phyloP scores from a whole-genome alignment of 2,329 filamentous ascomycete species.

The Clonostachys solani region DNA sequence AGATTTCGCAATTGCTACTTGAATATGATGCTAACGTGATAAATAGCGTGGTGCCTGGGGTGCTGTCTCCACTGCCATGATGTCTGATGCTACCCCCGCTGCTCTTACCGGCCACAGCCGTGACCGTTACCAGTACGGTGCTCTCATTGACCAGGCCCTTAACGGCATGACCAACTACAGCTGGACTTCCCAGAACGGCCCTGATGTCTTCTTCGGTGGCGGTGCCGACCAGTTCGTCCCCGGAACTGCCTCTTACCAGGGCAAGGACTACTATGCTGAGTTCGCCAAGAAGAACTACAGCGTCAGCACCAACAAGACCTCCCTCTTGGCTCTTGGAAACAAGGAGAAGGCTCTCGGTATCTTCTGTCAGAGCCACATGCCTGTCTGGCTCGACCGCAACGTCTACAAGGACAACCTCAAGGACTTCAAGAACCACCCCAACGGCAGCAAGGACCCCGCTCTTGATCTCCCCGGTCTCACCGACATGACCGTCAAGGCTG shows the following conservation, averaged over 20 bases:
- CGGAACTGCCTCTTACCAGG: slow-evolving; percentile 58
- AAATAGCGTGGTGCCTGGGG: slow-evolving; percentile 49
- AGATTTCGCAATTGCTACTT: neutral
- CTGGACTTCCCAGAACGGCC: slow-evolving; percentile 71
- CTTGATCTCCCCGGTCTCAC: slow-evolving; percentile 78
- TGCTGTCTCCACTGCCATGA: slow-evolving; percentile 74
- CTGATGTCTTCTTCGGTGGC: slow-evolving; percentile 78
- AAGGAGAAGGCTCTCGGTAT: slow-evolving; percentile 68
- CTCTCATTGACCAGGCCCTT: slow-evolving; percentile 72
- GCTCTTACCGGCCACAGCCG: slow-evolving; percentile 71
- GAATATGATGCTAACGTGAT: slow-evolving; percentile 5
- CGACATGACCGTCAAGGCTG: slow-evolving; percentile 85
- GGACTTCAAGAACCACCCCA: slow-evolving; percentile 63
- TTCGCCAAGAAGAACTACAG: slow-evolving; percentile 71
- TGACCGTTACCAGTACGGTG: slow-evolving; percentile 62
- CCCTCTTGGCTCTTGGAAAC: slow-evolving; percentile 53
- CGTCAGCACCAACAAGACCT: slow-evolving; percentile 70
- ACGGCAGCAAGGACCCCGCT: slow-evolving; percentile 59
- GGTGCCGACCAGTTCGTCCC: slow-evolving; percentile 78
- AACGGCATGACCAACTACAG: slow-evolving; percentile 76
- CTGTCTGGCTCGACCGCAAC: slow-evolving; percentile 84
- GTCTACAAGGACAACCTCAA: slow-evolving; percentile 70
- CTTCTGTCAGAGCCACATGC: slow-evolving; percentile 71
- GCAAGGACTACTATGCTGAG: slow-evolving; percentile 74
- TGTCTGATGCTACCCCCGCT: slow-evolving; percentile 79